Base-by-base conservation (phyloP, 1,284 basidiomycete species). In the Ceratobasidium sp. region DNA sequence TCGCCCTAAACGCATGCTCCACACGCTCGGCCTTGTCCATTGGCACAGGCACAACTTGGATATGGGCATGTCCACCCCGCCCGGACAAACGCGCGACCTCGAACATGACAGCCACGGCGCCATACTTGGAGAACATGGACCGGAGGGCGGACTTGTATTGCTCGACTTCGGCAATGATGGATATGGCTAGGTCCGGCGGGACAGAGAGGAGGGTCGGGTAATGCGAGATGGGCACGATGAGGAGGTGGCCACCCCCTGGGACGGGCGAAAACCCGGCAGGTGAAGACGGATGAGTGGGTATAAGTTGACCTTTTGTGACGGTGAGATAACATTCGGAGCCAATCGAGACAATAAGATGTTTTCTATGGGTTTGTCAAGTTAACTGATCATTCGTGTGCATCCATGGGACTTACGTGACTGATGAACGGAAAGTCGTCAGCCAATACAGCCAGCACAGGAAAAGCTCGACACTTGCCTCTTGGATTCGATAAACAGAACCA, bases 401-500 rank as follows among this genome's bases (percentile, higher is more conserved):
- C 51, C 23, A 4, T 30, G 7, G 38, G 5, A 70, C 67, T 16
- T 70, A 70, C 67, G 67, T 70, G 54, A 70, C 67, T 70, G 51
- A 14, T 21, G 11, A 44, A 49, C 12, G 21, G 16, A 23, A 49
- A 40, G 44, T 9, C 18, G 30, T 44, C 38, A 60, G 46, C 23
- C 30, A 33, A 51, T 11, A 28, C 11, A 25, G 28, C 21, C 18
- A 18, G 54, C 16, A 8, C 21, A 59, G 67, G 46, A 12, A 38
- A n/a, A 9, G 58, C 62, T 42, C 6, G 38, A 40, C 14, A 81
- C 88, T 75, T 78, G 92, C 91, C 91, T 89, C 88, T 90, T 0
- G 95, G 95, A 79, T 97, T 97, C 60, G 93, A 95, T 70, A 98
- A 79, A 79, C 95, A 98, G 83, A 97, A 97, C 95, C 95, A 97